phyloP scores from a whole-genome alignment of 192 early-diverging fungal genomes.

The Coemansia sp. region DNA sequence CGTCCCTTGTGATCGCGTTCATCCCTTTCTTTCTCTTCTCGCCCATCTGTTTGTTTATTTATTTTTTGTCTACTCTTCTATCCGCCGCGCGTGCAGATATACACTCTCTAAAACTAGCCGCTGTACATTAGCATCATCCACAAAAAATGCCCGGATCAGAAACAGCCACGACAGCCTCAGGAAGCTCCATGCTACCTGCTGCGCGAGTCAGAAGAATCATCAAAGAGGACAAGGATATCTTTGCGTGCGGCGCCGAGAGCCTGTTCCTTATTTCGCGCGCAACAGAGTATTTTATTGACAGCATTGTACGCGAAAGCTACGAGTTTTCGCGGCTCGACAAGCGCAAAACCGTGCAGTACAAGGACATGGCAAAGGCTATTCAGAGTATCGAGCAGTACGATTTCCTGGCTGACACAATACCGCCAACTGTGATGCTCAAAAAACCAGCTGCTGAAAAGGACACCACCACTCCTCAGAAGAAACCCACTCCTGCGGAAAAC shows the following conservation, averaged over 20 bases:
- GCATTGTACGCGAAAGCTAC: conserved; percentile 63
- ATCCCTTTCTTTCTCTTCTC: background rate
- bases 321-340: conserved; percentile 64
- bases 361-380: conserved; percentile 65
- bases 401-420: conserved; percentile 47
- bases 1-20: background rate
- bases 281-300: conserved; percentile 71
- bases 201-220: conserved; percentile 72
- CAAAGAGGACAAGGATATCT: conserved; percentile 74
- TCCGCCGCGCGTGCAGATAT: too few relatives aligned
- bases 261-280: conserved; percentile 66
- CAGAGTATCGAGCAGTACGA: conserved; percentile 58
- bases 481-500: too few relatives aligned
- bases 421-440: conserved; percentile 31
- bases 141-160: background rate
- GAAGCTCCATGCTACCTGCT: conserved; percentile 59
- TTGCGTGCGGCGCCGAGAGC: conserved; percentile 65
- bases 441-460: conserved; percentile 13
- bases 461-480: too few relatives aligned
- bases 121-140: background rate
- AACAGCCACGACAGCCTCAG: conserved; percentile 25
- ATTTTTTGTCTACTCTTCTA: background rate
- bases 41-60: background rate
- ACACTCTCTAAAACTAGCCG: background rate
- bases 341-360: conserved; percentile 71